phyloP scores from a whole-genome alignment of 768 basidiomycete genomes.

The Clavulina sp. region DNA sequence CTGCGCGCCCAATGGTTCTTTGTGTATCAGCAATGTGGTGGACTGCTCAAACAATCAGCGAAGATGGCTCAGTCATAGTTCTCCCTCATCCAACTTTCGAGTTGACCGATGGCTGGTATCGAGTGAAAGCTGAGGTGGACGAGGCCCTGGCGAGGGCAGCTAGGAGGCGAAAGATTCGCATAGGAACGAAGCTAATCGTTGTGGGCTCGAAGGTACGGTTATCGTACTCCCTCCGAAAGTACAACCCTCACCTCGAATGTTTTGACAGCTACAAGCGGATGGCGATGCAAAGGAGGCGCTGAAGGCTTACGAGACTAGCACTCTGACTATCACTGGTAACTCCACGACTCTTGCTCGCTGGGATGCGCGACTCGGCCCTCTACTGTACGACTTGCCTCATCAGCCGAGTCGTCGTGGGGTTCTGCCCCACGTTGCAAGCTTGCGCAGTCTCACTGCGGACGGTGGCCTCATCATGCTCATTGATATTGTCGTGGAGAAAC shows the following conservation, averaged over 20 bases:
- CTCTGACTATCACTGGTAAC: slow-evolving; percentile 61
- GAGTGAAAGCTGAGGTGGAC: slow-evolving; percentile 62
- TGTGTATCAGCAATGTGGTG: slow-evolving; percentile 61
- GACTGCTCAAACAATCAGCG: slow-evolving; percentile 24
- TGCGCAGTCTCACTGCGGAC: slow-evolving; percentile 62
- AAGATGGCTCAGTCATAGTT: slow-evolving; percentile 14
- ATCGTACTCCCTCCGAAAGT: neutral
- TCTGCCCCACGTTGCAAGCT: slow-evolving; percentile 48
- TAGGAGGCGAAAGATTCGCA: slow-evolving; percentile 40
- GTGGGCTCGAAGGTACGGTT: slow-evolving; percentile 57
- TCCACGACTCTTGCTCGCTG: slow-evolving; percentile 73
- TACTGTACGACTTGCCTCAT: too few species aligned
- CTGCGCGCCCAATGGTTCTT: slow-evolving; percentile 66
- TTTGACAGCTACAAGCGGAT: slow-evolving; percentile 40
- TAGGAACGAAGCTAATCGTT: slow-evolving; percentile 73
- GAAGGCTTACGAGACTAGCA: slow-evolving; percentile 53
- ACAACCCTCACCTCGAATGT: neutral
- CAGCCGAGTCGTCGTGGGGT: slow-evolving; percentile 19
- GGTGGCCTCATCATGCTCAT: slow-evolving; percentile 64
- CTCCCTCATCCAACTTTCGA: slow-evolving; percentile 41
- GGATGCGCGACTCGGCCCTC: slow-evolving; percentile 75
- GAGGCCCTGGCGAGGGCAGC: slow-evolving; percentile 52
- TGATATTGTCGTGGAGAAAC: slow-evolving; percentile 57
- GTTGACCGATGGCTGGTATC: slow-evolving; percentile 97
- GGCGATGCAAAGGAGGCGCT: slow-evolving; percentile 72